Percentiles rank a stretch among this genome's conserved stretches.
phyloP scores from a whole-genome alignment of 768 basidiomycete species.

The Russula vinacea region DNA sequence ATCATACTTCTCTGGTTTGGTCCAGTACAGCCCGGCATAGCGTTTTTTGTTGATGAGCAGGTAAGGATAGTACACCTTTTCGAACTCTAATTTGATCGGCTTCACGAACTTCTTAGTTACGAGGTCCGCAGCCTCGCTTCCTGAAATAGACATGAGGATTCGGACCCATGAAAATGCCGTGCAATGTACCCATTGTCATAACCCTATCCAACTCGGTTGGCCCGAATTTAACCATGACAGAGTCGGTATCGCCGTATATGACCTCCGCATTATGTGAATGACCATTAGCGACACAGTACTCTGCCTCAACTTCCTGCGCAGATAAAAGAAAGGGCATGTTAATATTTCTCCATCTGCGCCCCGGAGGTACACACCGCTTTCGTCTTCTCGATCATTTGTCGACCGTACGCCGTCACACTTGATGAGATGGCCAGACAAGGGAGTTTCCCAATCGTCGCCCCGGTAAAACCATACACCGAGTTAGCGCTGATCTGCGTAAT shows the following conservation, averaged over 20 bases:
- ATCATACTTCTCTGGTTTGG: constrained; percentile 89
- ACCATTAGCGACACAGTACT: constrained; percentile 83
- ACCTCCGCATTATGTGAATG: constrained; percentile 85
- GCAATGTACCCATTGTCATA: constrained; percentile 77
- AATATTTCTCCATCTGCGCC: not conserved
- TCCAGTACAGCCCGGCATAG: constrained; percentile 99
- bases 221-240: constrained; percentile 98
- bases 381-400: constrained; percentile 98
- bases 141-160: constrained; percentile 41
- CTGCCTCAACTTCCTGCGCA: constrained; percentile 77
- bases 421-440: constrained; percentile 96
- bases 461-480: constrained; percentile 98
- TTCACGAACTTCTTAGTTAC: constrained; percentile 89
- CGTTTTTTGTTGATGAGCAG: constrained; percentile 98
- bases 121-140: constrained; percentile 86
- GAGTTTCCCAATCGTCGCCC: constrained; percentile 94
- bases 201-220: constrained; percentile 80
- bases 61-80: constrained; percentile 99
- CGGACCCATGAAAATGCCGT: constrained; percentile 3
- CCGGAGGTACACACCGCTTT: constrained; percentile 57
- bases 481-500: constrained; percentile 87
- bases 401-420: constrained; percentile 91
- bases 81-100: constrained; percentile 98
- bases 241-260: constrained; percentile 99
- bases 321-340: constrained; percentile 2